A percentile compares a stretch with the other conserved stretches of the same genome.
Conservation (phyloP, 345 rosid species). For the Lagerstroemia speciosa region DNA sequence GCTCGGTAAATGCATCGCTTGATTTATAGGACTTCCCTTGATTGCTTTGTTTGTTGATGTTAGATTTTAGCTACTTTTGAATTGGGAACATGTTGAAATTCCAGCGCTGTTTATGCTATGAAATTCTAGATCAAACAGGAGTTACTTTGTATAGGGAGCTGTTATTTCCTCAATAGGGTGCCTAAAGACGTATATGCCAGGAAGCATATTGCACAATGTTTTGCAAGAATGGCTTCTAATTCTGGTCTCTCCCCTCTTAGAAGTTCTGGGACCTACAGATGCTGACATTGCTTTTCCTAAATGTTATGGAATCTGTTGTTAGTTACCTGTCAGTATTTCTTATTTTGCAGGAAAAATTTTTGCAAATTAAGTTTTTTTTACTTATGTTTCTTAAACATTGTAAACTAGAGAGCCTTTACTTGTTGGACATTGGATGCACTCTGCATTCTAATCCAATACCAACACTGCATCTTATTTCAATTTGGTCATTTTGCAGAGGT, state of each 20-base stretch:
- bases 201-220: too few species aligned
- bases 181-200: too few species aligned
- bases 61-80: neutral
- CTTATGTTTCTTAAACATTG: too few species aligned
- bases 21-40: neutral
- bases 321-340: neutral
- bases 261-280: neutral
- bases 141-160: neutral
- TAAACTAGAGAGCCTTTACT: neutral
- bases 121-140: neutral
- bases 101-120: neutral
- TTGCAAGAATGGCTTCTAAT: neutral
- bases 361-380: neutral
- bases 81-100: neutral
- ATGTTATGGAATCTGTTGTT: neutral
- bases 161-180: neutral
- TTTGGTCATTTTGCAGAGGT: conserved; percentile 39
- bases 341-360: neutral
- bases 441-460: neutral
- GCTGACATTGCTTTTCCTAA: neutral
- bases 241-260: neutral
- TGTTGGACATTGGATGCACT: neutral
- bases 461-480: neutral
- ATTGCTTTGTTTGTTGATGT: neutral
- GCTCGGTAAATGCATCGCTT: neutral